A percentile compares a stretch with the other conserved stretches of the same genome.
Evolutionary conservation across 768 basidiomycete species (phyloP).

Genomic region (Daedaleopsis nitida): DNA sequence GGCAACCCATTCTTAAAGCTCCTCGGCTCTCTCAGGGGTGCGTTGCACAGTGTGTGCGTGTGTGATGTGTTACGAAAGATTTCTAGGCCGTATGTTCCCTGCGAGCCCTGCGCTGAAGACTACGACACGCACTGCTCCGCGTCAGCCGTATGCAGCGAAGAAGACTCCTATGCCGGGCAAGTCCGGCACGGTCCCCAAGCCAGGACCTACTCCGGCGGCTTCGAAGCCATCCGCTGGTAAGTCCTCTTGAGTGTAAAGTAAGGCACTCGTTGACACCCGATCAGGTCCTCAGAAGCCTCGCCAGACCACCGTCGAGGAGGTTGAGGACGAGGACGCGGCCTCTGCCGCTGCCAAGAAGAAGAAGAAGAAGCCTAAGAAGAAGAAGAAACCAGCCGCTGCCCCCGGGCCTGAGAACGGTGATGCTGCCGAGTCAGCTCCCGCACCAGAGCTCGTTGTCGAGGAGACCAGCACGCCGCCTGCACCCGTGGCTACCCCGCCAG

Average conservation of each 20-base stretch:
- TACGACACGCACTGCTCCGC: conserved; percentile 35
- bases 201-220: background rate
- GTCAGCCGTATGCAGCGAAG: conserved; percentile 20
- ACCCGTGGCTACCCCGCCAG: conserved; percentile 19
- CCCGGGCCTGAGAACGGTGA: conserved; percentile 18
- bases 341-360: conserved; percentile 60
- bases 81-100: conserved; percentile 65
- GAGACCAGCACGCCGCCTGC: conserved; percentile 8
- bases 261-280: background rate
- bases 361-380: conserved; percentile 77
- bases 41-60: conserved; percentile 2
- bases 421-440: conserved; percentile 14
- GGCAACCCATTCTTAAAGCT: conserved; percentile 80
- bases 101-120: conserved; percentile 48
- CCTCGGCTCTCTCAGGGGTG: conserved; percentile 74
- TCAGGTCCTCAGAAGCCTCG: conserved; percentile 32
- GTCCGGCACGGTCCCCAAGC: background rate
- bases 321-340: conserved; percentile 66
- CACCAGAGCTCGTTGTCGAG: conserved; percentile 14
- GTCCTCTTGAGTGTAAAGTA: background rate
- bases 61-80: background rate
- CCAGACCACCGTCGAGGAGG: conserved; percentile 68
- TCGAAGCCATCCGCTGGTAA: background rate
- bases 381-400: conserved; percentile 41
- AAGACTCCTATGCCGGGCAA: conserved; percentile 12